Evolutionary conservation across 208 protist species (phyloP).

Genomic region (Trypanosoma melophagium): DNA sequence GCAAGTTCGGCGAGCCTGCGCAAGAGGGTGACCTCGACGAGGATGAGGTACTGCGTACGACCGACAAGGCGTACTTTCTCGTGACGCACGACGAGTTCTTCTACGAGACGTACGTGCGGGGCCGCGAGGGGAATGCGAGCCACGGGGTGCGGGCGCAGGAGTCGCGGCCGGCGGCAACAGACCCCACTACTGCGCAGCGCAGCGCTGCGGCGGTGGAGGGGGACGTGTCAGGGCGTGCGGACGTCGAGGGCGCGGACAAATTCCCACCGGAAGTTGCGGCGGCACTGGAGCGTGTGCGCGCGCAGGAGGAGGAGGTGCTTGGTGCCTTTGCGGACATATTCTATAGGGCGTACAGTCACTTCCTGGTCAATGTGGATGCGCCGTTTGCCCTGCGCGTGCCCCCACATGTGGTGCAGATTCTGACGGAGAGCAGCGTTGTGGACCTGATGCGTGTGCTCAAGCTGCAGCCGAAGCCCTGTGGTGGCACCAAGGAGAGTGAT

Average conservation of each 20-base stretch:
- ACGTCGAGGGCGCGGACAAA: too few species aligned
- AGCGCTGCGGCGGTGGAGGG: too few species aligned
- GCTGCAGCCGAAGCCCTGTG: slow-evolving; percentile 16
- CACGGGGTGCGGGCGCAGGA: too few species aligned
- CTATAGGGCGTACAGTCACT: slow-evolving; percentile 75
- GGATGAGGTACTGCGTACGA: slow-evolving; percentile 47
- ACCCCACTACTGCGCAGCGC: too few species aligned
- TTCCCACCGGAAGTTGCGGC: slow-evolving; percentile 42
- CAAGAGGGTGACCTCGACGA: slow-evolving; percentile 39
- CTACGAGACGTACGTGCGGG: slow-evolving; percentile 67
- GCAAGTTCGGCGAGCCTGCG: slow-evolving; percentile 65
- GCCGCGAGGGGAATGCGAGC: too few species aligned
- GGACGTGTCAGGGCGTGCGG: too few species aligned
- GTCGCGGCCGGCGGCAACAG: too few species aligned
- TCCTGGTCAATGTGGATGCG: slow-evolving; percentile 36
- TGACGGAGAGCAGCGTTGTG: slow-evolving; percentile 37
- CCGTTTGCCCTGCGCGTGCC: slow-evolving; percentile 45
- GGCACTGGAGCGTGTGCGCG: slow-evolving; percentile 39
- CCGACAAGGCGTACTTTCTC: slow-evolving; percentile 54
- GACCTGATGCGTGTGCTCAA: slow-evolving; percentile 54
- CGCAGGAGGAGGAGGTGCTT: slow-evolving; percentile 46
- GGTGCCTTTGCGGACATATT: slow-evolving; percentile 65
- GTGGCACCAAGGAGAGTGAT: background rate
- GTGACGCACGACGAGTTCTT: slow-evolving; percentile 78
- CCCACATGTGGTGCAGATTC: slow-evolving; percentile 19